Evolutionary conservation across 2,329 filamentous ascomycete genomes (phyloP).

Genomic region (Colletotrichum truncatum): DNA sequence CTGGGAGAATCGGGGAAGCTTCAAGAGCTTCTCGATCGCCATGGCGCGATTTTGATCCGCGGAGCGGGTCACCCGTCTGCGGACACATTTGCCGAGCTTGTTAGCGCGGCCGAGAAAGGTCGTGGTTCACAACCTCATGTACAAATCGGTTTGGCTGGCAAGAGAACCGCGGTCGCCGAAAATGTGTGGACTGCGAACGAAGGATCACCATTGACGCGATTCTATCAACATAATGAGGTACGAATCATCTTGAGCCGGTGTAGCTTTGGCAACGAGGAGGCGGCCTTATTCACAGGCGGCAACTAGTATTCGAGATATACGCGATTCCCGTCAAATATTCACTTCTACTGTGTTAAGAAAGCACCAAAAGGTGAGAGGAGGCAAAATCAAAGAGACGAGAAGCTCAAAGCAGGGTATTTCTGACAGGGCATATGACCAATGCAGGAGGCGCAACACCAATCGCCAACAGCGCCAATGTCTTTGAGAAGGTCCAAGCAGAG

Average conservation of each 20-base stretch:
- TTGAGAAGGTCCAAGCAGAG: constrained; percentile 20
- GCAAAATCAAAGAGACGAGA: background rate
- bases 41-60: constrained; percentile 29
- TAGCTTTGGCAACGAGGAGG: no score
- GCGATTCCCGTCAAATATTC: constrained; percentile 29
- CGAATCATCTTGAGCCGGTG: background rate
- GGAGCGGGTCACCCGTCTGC: constrained; percentile 24
- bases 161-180: constrained; percentile 26
- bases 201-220: constrained; percentile 30
- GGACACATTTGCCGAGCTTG: constrained; percentile 32
- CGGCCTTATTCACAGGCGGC: no score
- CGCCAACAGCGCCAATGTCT: constrained; percentile 25
- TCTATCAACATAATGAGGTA: constrained; percentile 35
- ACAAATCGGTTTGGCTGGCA: constrained; percentile 31
- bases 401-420: no score
- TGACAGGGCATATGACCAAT: no score
- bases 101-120: constrained; percentile 24
- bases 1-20: constrained; percentile 26
- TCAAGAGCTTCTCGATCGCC: constrained; percentile 15
- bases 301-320: constrained; percentile 32
- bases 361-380: constrained; percentile 4
- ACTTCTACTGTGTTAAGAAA: constrained; percentile 31
- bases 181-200: constrained; percentile 34
- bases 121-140: constrained; percentile 40
- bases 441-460: constrained; percentile 30